Percentiles rank a stretch among this genome's conserved stretches.
phyloP scores from a whole-genome alignment of 2,329 filamentous ascomycete genomes.

The Biscogniauxia marginata region DNA sequence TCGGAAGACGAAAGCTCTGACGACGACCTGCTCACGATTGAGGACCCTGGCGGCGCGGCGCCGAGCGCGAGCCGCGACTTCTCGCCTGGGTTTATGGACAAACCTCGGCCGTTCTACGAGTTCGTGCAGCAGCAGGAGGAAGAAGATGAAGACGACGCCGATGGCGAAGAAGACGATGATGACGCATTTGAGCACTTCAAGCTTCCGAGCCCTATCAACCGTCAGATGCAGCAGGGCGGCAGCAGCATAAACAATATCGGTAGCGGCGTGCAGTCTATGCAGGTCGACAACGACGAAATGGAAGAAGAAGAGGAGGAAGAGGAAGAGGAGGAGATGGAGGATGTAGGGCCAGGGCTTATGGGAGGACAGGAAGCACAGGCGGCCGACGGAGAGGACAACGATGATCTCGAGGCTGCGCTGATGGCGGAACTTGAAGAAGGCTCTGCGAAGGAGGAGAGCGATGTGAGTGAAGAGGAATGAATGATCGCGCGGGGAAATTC shows the following conservation, averaged over 20 bases:
- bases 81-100: slow-evolving; percentile 47
- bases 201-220: slow-evolving; percentile 53
- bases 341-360: slow-evolving; percentile 28
- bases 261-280: slow-evolving; percentile 13
- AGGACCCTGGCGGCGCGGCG: slow-evolving; percentile 55
- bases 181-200: slow-evolving; percentile 44
- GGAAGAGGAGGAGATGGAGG: slow-evolving; percentile 36
- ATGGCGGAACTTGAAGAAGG: slow-evolving; percentile 27
- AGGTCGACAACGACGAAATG: slow-evolving; percentile 28
- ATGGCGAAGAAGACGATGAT: slow-evolving; percentile 46
- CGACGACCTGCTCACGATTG: slow-evolving; percentile 57
- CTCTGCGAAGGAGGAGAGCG: slow-evolving; percentile 25
- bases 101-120: slow-evolving; percentile 50
- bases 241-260: slow-evolving; percentile 23
- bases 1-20: slow-evolving; percentile 52
- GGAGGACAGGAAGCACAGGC: slow-evolving; percentile 25
- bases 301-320: slow-evolving; percentile 36
- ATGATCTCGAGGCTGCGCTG: slow-evolving; percentile 31
- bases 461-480: slow-evolving; percentile 35
- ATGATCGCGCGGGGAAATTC: no score
- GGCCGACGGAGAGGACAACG: slow-evolving; percentile 26
- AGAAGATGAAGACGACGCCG: slow-evolving; percentile 42
- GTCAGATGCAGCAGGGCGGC: slow-evolving; percentile 29
- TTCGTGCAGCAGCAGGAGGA: slow-evolving; percentile 48
- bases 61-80: slow-evolving; percentile 40